Evolutionary conservation across 2,329 filamentous ascomycete genomes (phyloP), one percentile per base, ranked within the genome.

Genomic region (Chaetothyriales sp.): DNA sequence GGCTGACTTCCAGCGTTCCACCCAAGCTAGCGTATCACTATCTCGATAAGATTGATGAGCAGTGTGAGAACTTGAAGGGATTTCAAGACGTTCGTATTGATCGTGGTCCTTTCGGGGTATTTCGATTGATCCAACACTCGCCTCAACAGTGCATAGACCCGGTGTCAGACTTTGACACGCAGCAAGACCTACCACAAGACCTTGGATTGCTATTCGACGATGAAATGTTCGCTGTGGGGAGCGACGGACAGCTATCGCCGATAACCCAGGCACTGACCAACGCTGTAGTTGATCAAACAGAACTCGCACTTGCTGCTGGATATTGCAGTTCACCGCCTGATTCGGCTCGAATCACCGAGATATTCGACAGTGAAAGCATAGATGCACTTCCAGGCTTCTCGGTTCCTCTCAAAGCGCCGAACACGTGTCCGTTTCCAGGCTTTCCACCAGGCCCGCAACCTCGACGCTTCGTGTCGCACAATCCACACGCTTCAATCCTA

Each of bases 1-100:
- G 66, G 57, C 57, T 72, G 5, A 61, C 64, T 1, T 61, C 61
- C 5, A 67, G 62, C 33, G 58, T 71, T 4, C 60, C 62, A 4
- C 64, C 63, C 2, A 57, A 53, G 8, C 49, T 20, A 33, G 49
- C 52, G 13, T 46, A 28, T 45, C 50, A 28, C 62, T 60, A 18
- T 43, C 55, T 61, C 44, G 48, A 51, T 6, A 48, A 57, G n/a
- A 64, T 68, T 7, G 66, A 69, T 18, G 64, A 64, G 4, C 58
- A 63, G 44, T 62, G 62, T 49, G 60, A 54, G 33, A 29, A 44
- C 10, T 6, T 25, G 8, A 7, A 2, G n/a, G 19, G 20, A 19
- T 18, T 28, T 44, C 4, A 18, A 18, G 29, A 50, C 15, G 13
- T 49, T 19, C 22, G 44, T 19, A 28, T 49, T 44, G 18, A 5